Evolutionary conservation across 352 stramenopile species (phyloP).

Genomic region (Phytopythium delawarense): DNA sequence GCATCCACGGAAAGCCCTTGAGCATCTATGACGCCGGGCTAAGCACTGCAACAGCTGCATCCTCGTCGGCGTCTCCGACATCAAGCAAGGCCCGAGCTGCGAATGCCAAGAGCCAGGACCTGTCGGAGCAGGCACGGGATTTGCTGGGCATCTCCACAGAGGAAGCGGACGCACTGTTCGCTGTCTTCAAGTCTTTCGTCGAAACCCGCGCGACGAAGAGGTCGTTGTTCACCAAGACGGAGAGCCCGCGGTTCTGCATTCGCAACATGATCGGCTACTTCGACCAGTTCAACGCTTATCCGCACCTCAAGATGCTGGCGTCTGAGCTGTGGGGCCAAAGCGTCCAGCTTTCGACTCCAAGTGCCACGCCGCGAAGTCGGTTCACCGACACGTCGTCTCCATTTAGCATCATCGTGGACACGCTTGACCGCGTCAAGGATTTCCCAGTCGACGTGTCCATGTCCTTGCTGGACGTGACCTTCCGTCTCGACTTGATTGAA

Average conservation of each 20-base stretch:
- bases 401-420: constrained; percentile 33
- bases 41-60: constrained; percentile 11
- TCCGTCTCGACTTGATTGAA: constrained; percentile 61
- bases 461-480: constrained; percentile 59
- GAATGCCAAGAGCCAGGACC: constrained; percentile 21
- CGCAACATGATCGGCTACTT: constrained; percentile 67
- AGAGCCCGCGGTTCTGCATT: constrained; percentile 46
- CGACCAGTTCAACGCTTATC: constrained; percentile 44
- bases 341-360: constrained; percentile 33
- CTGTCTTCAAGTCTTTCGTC: constrained; percentile 49
- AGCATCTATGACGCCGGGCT: constrained; percentile 55
- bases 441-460: constrained; percentile 71
- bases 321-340: constrained; percentile 54
- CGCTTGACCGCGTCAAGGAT: constrained; percentile 54
- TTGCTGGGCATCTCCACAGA: constrained; percentile 47
- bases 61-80: not conserved
- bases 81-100: constrained; percentile 3
- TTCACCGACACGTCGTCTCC: constrained; percentile 4
- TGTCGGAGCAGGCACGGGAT: constrained; percentile 37
- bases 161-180: constrained; percentile 39
- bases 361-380: constrained; percentile 7
- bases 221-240: constrained; percentile 33
- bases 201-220: constrained; percentile 52
- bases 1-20: constrained; percentile 52
- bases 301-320: constrained; percentile 37